A percentile compares a stretch with the other conserved stretches of the same genome.
These are phyloP conservation scores for Penicillium sp. DNA, from an alignment of 2,329 filamentous ascomycete species.

Conservation along the genomic window DNA sequence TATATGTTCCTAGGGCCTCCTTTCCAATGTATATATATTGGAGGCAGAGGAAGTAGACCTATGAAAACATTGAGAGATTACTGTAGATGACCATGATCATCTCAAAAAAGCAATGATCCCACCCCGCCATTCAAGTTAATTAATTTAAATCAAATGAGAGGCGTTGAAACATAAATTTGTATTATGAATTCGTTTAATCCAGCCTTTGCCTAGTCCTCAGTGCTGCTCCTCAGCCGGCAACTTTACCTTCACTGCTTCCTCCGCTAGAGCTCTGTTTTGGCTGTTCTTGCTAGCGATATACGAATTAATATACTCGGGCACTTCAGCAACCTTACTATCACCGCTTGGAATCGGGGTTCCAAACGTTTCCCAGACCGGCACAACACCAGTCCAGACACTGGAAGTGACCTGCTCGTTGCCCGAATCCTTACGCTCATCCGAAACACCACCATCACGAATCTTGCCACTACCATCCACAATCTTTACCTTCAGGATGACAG, in stretches of 20 bases:
- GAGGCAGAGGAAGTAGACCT: neutral
- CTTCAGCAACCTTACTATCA: conserved; percentile 56
- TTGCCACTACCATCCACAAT: conserved; percentile 74
- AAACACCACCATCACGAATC: conserved; percentile 63
- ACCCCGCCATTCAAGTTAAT: neutral
- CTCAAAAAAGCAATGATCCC: too few relatives aligned
- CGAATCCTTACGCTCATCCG: conserved; percentile 59
- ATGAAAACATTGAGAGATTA: too few relatives aligned
- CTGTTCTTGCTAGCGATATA: conserved; percentile 53
- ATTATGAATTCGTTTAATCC: neutral
- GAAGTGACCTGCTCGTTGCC: conserved; percentile 46
- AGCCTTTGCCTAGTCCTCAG: conserved; percentile 6
- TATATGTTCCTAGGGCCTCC: neutral
- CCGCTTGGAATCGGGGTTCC: conserved; percentile 62
- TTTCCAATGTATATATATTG: neutral
- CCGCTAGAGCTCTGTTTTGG: conserved; percentile 44
- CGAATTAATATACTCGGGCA: conserved; percentile 62
- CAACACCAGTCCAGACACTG: conserved; percentile 60
- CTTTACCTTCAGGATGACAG: conserved; percentile 66
- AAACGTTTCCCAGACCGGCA: conserved; percentile 62
- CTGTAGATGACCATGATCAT: too few relatives aligned
- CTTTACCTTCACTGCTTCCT: conserved; percentile 27
- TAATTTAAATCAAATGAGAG: too few relatives aligned
- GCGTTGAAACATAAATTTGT: neutral
- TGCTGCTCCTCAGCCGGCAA: conserved; percentile 34